Percentiles rank a stretch among this genome's conserved stretches.
Evolutionary conservation across 148 eudicot species (phyloP).

Genomic region (Heliamphora exappendiculata): DNA sequence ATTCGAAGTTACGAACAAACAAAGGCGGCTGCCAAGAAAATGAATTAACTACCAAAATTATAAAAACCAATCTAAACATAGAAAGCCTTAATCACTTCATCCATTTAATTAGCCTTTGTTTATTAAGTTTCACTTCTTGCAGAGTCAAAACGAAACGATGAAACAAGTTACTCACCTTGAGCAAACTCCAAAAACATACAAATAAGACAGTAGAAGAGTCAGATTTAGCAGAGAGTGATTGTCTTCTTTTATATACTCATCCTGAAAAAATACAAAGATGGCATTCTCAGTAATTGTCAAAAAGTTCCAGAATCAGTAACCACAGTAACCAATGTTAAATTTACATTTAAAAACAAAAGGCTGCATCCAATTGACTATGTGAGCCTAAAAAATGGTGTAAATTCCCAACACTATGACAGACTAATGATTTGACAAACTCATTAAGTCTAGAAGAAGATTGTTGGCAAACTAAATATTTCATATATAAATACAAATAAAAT

Average conservation of each 20-base stretch:
- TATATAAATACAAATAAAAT: background rate
- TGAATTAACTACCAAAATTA: too few relatives aligned
- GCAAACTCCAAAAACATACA: conserved; percentile 84
- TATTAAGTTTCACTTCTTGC: background rate
- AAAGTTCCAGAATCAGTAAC: conserved; percentile 8
- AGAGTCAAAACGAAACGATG: background rate
- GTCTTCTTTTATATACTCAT: conserved; percentile 78
- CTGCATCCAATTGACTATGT: background rate
- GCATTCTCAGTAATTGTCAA: background rate
- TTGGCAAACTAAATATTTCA: background rate
- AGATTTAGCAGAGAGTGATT: conserved; percentile 80
- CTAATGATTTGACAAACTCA: background rate
- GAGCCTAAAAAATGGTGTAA: background rate
- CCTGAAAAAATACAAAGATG: conserved; percentile 36
- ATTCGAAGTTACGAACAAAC: too few relatives aligned
- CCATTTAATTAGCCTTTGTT: too few relatives aligned
- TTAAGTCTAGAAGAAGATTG: background rate
- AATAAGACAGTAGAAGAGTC: conserved; percentile 80
- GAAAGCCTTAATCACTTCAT: too few relatives aligned
- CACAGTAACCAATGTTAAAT: background rate
- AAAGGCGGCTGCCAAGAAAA: too few relatives aligned
- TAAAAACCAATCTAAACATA: too few relatives aligned
- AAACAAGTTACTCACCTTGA: conserved; percentile 47
- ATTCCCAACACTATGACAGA: background rate
- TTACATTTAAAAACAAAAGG: background rate